Percentiles rank a stretch among this genome's conserved stretches.
These are phyloP conservation scores for Lentinula edodes DNA, from an alignment of 768 basidiomycete genomes.

Conservation along the genomic window DNA sequence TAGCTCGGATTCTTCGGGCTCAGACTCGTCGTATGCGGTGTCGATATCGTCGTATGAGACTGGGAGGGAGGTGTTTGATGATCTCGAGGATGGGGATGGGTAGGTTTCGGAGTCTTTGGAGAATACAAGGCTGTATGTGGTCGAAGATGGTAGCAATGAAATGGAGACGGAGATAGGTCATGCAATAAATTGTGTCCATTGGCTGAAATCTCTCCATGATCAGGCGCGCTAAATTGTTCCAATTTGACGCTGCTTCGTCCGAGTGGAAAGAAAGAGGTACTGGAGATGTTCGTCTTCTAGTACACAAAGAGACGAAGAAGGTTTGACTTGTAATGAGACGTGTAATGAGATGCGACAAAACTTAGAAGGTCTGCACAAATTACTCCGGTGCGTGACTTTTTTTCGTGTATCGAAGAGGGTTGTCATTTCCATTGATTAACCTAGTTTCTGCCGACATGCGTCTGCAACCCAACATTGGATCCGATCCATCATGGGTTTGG, in stretches of 20 bases:
- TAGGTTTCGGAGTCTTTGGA: neutral
- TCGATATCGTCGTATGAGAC: slow-evolving; percentile 67
- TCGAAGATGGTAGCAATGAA: slow-evolving; percentile 3
- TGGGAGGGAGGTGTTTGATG: slow-evolving; percentile 47
- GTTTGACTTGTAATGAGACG: slow-evolving; percentile 97
- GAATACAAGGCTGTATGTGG: neutral
- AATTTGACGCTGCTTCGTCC: slow-evolving; percentile 68
- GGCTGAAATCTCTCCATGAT: slow-evolving; percentile 9
- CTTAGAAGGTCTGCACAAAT: slow-evolving; percentile 98
- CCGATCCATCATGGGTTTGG: slow-evolving; percentile 99
- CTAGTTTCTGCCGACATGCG: slow-evolving; percentile 86
- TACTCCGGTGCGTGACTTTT: slow-evolving; percentile 67
- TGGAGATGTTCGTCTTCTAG: slow-evolving; percentile 88
- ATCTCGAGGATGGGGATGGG: slow-evolving; percentile 22
- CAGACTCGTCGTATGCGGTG: slow-evolving; percentile 26
- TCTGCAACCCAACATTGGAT: slow-evolving; percentile 96
- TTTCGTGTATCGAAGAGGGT: neutral
- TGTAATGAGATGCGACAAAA: slow-evolving; percentile 99
- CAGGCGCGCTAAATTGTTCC: slow-evolving; percentile 98
- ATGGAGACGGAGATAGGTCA: neutral
- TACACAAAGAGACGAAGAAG: slow-evolving; percentile 87
- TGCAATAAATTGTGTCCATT: slow-evolving; percentile 1
- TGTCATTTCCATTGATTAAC: slow-evolving; percentile 6
- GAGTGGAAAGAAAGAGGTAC: slow-evolving; percentile 99
- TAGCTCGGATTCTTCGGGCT: neutral